These are phyloP conservation scores for Lactarius evosmus DNA, from an alignment of 768 basidiomycete genomes.

Conservation along the genomic window DNA sequence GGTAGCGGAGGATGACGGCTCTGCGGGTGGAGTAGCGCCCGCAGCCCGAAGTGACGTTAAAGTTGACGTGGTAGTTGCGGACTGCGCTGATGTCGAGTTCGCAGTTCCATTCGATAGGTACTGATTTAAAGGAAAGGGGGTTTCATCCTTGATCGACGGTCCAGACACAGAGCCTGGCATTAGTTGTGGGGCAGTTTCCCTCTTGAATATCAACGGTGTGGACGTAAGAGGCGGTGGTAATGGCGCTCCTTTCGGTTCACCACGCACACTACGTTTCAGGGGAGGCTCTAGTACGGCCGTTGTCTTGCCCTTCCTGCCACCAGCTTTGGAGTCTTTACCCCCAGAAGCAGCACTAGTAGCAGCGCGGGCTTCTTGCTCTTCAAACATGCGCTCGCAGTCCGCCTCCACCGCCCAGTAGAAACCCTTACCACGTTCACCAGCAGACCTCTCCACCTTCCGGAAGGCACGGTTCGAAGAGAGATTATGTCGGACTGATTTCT, in stretches of 20 bases:
- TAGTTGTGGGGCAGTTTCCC: constrained; percentile 25
- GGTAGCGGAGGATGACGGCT: constrained; percentile 8
- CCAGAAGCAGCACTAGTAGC: constrained; percentile 31
- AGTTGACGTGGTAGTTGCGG: constrained; percentile 28
- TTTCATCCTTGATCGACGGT: constrained; percentile 31
- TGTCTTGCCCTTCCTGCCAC: constrained; percentile 59
- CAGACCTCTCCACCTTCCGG: constrained; percentile 81
- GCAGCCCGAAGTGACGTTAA: constrained; percentile 15
- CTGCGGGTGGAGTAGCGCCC: background rate
- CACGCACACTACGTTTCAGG: constrained; percentile 67
- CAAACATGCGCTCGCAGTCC: constrained; percentile 59
- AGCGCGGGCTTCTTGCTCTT: constrained; percentile 60
- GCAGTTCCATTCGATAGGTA: constrained; percentile 29
- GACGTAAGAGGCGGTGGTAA: constrained; percentile 70
- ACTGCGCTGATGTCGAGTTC: background rate
- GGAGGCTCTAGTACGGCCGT: constrained; percentile 53
- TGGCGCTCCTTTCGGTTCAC: constrained; percentile 52
- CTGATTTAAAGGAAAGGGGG: constrained; percentile 21
- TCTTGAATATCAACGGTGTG: constrained; percentile 54
- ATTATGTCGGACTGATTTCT: constrained; percentile 92
- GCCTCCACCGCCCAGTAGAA: constrained; percentile 92
- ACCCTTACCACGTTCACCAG: constrained; percentile 86
- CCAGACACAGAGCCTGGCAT: constrained; percentile 19
- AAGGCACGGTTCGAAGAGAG: constrained; percentile 92
- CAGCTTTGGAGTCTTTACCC: constrained; percentile 42